Conservation (phyloP, 805 yeast genomes). For the Starmerella stellata region DNA sequence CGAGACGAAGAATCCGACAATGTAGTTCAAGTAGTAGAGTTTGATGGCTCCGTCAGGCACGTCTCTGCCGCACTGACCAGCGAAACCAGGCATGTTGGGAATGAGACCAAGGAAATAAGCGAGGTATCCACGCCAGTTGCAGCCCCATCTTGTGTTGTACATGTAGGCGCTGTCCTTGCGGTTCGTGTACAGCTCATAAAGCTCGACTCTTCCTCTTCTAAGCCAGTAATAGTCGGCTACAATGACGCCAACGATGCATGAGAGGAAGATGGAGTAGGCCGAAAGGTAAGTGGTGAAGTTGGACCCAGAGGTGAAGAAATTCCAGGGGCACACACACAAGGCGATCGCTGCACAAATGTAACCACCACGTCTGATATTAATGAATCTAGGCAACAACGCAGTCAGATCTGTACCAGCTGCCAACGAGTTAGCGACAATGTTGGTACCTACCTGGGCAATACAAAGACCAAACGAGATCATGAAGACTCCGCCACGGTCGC, state of each 20-base stretch:
- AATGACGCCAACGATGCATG: constrained; percentile 62
- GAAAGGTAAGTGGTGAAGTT: constrained; percentile 63
- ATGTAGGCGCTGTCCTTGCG: constrained; percentile 33
- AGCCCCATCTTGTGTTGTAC: constrained; percentile 39
- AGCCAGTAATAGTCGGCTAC: constrained; percentile 48
- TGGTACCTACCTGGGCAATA: constrained; percentile 30
- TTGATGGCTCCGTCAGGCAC: constrained; percentile 67
- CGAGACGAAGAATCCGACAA: constrained; percentile 53
- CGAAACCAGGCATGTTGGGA: constrained; percentile 77
- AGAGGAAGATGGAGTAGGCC: constrained; percentile 67
- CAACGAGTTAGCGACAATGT: constrained; percentile 32
- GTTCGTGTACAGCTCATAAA: constrained; percentile 46
- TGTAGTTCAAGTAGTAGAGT: constrained; percentile 56
- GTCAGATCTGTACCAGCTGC: constrained; percentile 34
- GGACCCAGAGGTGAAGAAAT: constrained; percentile 47
- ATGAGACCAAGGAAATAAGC: constrained; percentile 67
- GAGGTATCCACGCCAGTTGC: constrained; percentile 68
- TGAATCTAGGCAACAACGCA: constrained; percentile 30
- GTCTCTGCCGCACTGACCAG: constrained; percentile 54
- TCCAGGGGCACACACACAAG: constrained; percentile 67
- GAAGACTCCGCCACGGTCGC: constrained; percentile 67
- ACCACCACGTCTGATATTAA: constrained; percentile 60
- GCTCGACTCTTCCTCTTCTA: constrained; percentile 49
- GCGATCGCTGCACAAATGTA: constrained; percentile 58
- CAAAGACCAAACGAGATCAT: constrained; percentile 53